Percentiles rank a stretch among this genome's conserved stretches.
phyloP scores from a whole-genome alignment of 1,284 basidiomycete genomes.

The Moesziomyces parantarcticus region DNA sequence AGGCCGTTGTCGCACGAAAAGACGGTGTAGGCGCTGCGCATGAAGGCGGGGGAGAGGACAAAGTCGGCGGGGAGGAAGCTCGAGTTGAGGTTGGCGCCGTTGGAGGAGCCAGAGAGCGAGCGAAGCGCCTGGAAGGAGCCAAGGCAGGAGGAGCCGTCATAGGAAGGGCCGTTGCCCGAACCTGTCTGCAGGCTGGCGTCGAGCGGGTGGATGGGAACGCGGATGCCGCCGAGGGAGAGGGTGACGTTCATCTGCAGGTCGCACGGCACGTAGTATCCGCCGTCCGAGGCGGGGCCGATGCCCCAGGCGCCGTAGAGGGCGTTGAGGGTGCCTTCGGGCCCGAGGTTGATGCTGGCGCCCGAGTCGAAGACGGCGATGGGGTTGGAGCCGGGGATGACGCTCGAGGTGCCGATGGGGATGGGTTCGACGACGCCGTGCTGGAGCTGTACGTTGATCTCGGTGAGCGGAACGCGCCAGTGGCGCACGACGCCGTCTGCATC shows the following conservation, averaged over 20 bases:
- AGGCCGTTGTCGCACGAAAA: conserved; percentile 51
- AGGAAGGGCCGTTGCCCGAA: conserved; percentile 31
- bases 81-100: conserved; percentile 29
- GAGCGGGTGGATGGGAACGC: conserved; percentile 59
- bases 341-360: conserved; percentile 54
- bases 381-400: conserved; percentile 30
- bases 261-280: conserved; percentile 61
- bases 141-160: conserved; percentile 41
- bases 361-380: conserved; percentile 55
- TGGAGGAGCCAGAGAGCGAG: conserved; percentile 35
- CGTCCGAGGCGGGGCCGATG: conserved; percentile 53
- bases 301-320: conserved; percentile 61
- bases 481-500: conserved; percentile 51
- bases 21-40: conserved; percentile 60
- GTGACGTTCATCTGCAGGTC: conserved; percentile 55
- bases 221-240: conserved; percentile 41
- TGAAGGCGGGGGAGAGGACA: conserved; percentile 56
- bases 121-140: conserved; percentile 60
- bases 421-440: conserved; percentile 30
- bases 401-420: conserved; percentile 41
- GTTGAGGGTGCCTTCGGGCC: conserved; percentile 47
- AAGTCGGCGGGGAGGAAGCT: conserved; percentile 55
- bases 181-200: conserved; percentile 45
- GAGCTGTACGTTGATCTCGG: conserved; percentile 41
- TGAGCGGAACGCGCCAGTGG: conserved; percentile 53